Conservation (phyloP, 768 basidiomycete genomes). For the Boletus speciosus region DNA sequence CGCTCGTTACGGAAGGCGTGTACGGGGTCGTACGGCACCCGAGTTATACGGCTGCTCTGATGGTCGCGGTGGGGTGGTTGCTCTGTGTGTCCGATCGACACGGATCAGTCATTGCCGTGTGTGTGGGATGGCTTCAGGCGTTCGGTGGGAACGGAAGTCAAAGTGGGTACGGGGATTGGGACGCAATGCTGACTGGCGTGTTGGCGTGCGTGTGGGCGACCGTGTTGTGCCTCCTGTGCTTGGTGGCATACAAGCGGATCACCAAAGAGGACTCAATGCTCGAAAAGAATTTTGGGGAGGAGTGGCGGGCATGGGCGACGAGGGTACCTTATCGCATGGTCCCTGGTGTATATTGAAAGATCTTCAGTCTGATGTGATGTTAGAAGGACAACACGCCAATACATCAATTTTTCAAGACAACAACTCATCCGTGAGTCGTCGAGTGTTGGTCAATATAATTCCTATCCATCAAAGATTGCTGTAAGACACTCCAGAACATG, state of each 20-base stretch:
- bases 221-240: no score
- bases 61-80: neutral
- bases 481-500: no score
- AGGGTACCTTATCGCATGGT: no score
- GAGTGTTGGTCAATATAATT: no score
- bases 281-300: no score
- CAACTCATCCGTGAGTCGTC: no score
- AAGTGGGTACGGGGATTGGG: neutral
- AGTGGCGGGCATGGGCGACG: no score
- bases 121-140: neutral
- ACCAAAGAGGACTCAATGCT: no score
- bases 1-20: conserved; percentile 24
- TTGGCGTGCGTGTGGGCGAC: neutral
- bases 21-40: conserved; percentile 32
- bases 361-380: neutral
- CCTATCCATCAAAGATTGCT: no score
- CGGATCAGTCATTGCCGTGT: neutral
- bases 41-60: conserved; percentile 15
- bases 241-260: no score
- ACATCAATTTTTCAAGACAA: neutral
- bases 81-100: conserved; percentile 4
- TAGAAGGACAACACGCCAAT: neutral
- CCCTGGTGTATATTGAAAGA: neutral
- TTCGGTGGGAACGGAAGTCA: neutral
- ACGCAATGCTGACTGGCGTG: neutral